phyloP scores from a whole-genome alignment of 345 rosid genomes.

The Eutrema japonicum region DNA sequence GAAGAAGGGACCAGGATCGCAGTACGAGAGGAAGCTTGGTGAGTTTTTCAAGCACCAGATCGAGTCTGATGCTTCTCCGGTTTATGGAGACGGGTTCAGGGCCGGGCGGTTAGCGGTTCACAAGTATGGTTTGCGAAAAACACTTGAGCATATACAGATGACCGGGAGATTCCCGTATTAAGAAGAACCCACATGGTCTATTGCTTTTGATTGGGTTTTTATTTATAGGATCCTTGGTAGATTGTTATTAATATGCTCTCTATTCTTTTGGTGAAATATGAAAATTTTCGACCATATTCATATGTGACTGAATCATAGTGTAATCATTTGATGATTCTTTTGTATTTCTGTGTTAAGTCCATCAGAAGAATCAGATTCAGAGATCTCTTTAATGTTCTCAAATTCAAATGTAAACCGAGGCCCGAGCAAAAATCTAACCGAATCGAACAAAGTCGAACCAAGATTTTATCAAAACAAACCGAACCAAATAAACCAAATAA shows the following conservation, averaged over 20 bases:
- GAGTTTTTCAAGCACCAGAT: conserved; percentile 92
- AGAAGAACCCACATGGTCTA: conserved; percentile 30
- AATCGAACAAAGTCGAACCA: background rate
- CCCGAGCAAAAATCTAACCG: too few species aligned
- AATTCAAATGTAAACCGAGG: background rate
- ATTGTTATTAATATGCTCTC: conserved; percentile 1
- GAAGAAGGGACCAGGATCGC: conserved; percentile 60
- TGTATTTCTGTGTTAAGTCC: background rate
- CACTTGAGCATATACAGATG: conserved; percentile 81
- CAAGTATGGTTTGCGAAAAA: conserved; percentile 67
- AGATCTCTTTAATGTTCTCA: conserved; percentile 23
- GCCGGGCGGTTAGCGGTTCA: conserved; percentile 66
- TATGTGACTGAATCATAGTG: conserved; percentile 16
- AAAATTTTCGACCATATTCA: conserved; percentile 17
- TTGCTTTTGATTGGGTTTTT: conserved; percentile 22
- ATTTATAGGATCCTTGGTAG: conserved; percentile 38
- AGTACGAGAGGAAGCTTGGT: conserved; percentile 84
- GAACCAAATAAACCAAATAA: background rate
- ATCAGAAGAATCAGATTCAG: conserved; percentile 23
- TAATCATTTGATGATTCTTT: conserved; percentile 23
- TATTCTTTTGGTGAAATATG: conserved; percentile 35
- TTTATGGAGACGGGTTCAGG: conserved; percentile 93
- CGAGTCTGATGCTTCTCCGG: conserved; percentile 78
- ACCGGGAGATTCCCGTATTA: conserved; percentile 82
- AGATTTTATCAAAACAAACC: background rate